Base-by-base conservation (phyloP, 164 flowering plant genomes). In the grape (Vitis vinifera) region DNA sequence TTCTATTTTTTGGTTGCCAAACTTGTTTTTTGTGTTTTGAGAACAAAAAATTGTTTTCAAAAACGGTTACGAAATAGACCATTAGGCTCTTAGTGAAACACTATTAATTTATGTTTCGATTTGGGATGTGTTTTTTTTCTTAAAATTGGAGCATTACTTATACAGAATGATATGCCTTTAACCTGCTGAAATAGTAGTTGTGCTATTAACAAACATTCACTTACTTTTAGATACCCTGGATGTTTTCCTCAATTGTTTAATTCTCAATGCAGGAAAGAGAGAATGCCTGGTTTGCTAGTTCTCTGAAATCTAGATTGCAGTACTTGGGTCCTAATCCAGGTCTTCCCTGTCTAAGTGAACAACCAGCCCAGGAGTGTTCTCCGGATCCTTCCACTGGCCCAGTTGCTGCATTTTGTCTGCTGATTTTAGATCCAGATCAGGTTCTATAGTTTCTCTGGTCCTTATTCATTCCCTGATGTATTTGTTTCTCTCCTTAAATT, bases 271-370 rank as follows among this genome's bases (percentile, higher is more conserved):
- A 93, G 98, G 87, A 80, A 79, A 84, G 98, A 70, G 96, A 90
- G 79, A 87, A 78, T 73, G 81, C 87, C 52, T 94, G 98, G 98
- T 89, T 87, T 80, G 84, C 84, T 61, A 80, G 88, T 81, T 94
- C 97, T 31, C 63, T 75, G 51, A 91, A 69, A 72, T 89, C 97
- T 60, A 88, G 96, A 62, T 66, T 83, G 53, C 96, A 89, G 79
- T 94, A 90, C 72, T 70, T 90, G 81, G 91, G 85, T 31, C 89
- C 92, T 57, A 64, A 56, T 63, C 96, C 93, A 2, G 91, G 96
- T 64, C 77, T 89, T 67, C 96, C 98, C 14, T 76, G 74, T 70
- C 68, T 88, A 52, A 59, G 57, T 75, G 92, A 89, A 62, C 82
- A 85, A 62, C 73, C 79, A 60, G 53, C 76, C 13, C 63, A 62